Conservation (phyloP, 768 basidiomycete genomes). For the Leccinum barrowsii region DNA sequence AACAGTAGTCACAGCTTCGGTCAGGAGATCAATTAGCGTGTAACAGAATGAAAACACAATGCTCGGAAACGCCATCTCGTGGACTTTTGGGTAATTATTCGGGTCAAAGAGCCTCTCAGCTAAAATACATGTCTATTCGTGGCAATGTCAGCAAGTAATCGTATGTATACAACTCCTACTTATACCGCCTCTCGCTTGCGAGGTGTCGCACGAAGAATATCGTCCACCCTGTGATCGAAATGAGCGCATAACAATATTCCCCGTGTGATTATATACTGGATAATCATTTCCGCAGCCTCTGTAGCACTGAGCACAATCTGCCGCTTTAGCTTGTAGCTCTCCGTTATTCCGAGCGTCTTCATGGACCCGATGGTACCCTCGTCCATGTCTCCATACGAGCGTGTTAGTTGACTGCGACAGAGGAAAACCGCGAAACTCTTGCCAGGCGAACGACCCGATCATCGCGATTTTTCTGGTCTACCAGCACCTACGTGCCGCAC, state of each 20-base stretch:
- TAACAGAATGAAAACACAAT: not conserved
- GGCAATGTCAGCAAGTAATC: not conserved
- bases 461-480: too few relatives aligned
- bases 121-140: not conserved
- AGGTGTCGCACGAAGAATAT: constrained; percentile 84
- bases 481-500: too few relatives aligned
- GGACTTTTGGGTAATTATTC: too few relatives aligned
- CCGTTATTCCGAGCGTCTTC: constrained; percentile 83
- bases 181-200: constrained; percentile 80
- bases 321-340: constrained; percentile 95
- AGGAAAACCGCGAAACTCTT: not conserved
- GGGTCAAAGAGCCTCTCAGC: too few relatives aligned
- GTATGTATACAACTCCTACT: constrained; percentile 1
- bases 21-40: constrained; percentile 12
- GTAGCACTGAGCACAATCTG: constrained; percentile 93
- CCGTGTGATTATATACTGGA: constrained; percentile 54
- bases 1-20: constrained; percentile 19
- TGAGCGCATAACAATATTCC: not conserved
- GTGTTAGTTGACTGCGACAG: not conserved
- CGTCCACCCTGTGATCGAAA: constrained; percentile 65
- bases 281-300: constrained; percentile 98
- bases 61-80: too few relatives aligned
- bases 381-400: constrained; percentile 70
- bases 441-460: too few relatives aligned
- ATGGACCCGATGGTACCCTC: constrained; percentile 83